A percentile compares a stretch with the other conserved stretches of the same genome.
phyloP scores from a whole-genome alignment of 164 flowering plant genomes.

The Stephania cephalantha region DNA sequence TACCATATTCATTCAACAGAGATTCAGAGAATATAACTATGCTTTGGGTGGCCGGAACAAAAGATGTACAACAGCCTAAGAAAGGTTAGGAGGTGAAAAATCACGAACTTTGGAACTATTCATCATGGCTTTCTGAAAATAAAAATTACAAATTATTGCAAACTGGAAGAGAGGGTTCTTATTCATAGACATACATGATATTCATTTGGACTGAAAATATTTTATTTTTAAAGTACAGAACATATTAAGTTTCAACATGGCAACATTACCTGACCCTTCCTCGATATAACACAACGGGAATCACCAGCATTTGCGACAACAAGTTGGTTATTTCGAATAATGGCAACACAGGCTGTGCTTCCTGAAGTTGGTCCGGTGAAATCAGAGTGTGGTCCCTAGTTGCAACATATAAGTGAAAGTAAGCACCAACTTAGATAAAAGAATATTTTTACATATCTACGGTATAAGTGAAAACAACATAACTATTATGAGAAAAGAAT shows the following conservation, averaged over 20 bases:
- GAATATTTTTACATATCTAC: background rate
- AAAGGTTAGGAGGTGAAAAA: background rate
- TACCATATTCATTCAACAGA: background rate
- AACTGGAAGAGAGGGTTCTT: background rate
- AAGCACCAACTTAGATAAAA: constrained; percentile 4
- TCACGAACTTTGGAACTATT: background rate
- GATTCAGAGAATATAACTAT: background rate
- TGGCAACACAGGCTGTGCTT: constrained; percentile 92
- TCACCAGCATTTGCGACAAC: constrained; percentile 99
- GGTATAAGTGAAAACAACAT: background rate
- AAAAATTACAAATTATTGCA: background rate
- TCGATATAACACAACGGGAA: constrained; percentile 95
- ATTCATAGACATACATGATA: background rate
- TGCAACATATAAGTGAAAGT: constrained; percentile 7
- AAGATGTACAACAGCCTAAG: background rate
- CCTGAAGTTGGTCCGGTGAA: constrained; percentile 98
- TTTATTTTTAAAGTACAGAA: no score
- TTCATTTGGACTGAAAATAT: background rate
- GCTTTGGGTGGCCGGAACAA: background rate
- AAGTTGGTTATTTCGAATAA: constrained; percentile 71
- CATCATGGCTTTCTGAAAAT: background rate
- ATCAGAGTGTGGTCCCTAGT: constrained; percentile 95
- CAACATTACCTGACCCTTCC: constrained; percentile 85
- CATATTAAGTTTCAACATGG: background rate
- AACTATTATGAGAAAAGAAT: background rate